These are phyloP conservation scores for Fraxinus sp. DNA, from an alignment of 305 asterid species.

Conservation along the genomic window DNA sequence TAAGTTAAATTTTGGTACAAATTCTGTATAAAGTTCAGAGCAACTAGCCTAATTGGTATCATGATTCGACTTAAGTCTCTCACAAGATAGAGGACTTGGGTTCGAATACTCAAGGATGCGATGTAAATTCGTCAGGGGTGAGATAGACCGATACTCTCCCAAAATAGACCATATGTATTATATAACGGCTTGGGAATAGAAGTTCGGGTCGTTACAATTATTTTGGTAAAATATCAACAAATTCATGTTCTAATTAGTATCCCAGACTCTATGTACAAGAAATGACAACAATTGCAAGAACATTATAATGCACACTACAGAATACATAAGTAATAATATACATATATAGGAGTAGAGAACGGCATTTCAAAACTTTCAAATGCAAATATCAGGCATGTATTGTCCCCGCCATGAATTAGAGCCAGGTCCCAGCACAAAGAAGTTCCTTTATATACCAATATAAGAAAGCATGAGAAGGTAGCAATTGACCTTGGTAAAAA, in stretches of 20 bases:
- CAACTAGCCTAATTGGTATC: neutral
- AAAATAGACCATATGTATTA: no score
- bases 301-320: neutral
- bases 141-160: neutral
- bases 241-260: neutral
- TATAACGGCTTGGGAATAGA: neutral
- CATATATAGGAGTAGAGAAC: neutral
- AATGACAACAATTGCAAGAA: neutral
- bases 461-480: conserved; percentile 37
- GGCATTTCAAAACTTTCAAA: neutral
- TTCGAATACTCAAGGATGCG: no score
- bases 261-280: neutral
- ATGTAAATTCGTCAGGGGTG: neutral
- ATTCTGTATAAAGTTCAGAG: neutral
- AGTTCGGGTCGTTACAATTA: neutral
- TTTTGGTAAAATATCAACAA: neutral
- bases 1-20: neutral
- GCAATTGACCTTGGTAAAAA: conserved; percentile 84
- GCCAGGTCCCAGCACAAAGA: conserved; percentile 17
- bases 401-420: conserved; percentile 19
- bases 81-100: neutral
- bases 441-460: conserved; percentile 15
- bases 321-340: neutral
- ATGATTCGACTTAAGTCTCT: neutral
- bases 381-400: conserved; percentile 15